Evolutionary conservation across 805 yeast species (phyloP).

Genomic region (Kuraishia ogatae): DNA sequence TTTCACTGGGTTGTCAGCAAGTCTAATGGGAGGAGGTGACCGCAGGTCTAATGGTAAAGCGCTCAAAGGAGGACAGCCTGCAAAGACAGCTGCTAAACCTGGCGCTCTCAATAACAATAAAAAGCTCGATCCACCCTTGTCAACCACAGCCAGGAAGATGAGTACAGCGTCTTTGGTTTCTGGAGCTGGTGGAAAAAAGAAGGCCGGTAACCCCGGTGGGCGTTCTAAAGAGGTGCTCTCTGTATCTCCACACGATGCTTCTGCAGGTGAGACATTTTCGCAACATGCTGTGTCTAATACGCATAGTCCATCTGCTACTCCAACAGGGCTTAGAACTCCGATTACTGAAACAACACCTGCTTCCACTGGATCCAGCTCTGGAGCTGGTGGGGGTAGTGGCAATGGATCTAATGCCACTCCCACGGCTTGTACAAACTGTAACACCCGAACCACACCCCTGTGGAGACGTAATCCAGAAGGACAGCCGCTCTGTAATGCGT

Average conservation of each 20-base stretch:
- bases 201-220: not conserved
- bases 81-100: not conserved
- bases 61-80: not conserved
- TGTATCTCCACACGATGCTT: slow-evolving; percentile 1
- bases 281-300: slow-evolving; percentile 1
- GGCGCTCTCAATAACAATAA: not conserved
- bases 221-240: not conserved
- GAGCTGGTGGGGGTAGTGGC: not conserved
- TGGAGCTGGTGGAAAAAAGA: slow-evolving; percentile 1
- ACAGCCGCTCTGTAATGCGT: slow-evolving; percentile 89
- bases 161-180: not conserved
- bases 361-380: not conserved
- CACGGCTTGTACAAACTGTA: slow-evolving; percentile 69
- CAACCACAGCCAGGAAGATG: not conserved
- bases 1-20: not conserved
- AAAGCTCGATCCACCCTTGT: not conserved
- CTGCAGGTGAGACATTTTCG: not conserved
- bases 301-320: not conserved
- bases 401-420: not conserved
- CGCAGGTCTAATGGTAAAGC: not conserved
- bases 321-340: not conserved
- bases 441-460: slow-evolving; percentile 85
- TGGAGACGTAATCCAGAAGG: slow-evolving; percentile 95
- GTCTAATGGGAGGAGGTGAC: not conserved
- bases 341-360: not conserved